Base-by-base conservation (phyloP, 495 filamentous ascomycete species). In the Lasiosphaeriaceae sp. region DNA sequence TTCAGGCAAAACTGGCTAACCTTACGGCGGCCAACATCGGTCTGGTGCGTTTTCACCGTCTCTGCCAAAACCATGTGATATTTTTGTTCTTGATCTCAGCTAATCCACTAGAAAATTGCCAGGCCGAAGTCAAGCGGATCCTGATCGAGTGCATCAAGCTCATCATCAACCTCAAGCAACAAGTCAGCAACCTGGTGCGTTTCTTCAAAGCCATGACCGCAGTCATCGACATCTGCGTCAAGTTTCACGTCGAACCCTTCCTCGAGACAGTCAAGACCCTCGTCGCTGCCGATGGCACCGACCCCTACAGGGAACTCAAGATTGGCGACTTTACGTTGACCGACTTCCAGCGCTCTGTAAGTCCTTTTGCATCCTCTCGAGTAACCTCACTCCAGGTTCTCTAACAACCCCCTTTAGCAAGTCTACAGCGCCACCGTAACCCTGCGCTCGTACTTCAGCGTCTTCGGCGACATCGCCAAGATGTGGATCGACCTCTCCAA, bases 401-500 rank as follows among this genome's bases (percentile, higher is more conserved):
- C n/a, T n/a, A n/a, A 50, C 47, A 50, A 17, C 43, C n/a, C n/a
- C n/a, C n/a, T n/a, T n/a, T n/a, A 46, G 43, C 52, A 54, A 45
- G 37, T 54, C 0, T 54, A 22, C 52, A 29, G 17, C 21, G 52
- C 52, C 12, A 21, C 52, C 35, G 41, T 54, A 17, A 47, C 52
- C 16, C 41, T 54, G 19, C 52, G 52, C 11, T 17, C 41, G n/a
- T 54, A 54, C 52, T 47, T 54, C 22, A 45, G 52, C 35, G 41
- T 54, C 5, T 46, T 54, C 35, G 35, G 52, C 41, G 39, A 54
- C 12, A 26, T 54, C 0, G 39, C 52, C 52, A 54, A 54, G 7
- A 54, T 54, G 52, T 54, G 52, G 52, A 39, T 47, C n/a, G 22
- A 44, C n/a, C 52, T 54, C 11, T 54, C 52, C 24, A 54, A 19